Conservation (phyloP, 2,329 filamentous ascomycete genomes). For the Escovopsis sp. region DNA sequence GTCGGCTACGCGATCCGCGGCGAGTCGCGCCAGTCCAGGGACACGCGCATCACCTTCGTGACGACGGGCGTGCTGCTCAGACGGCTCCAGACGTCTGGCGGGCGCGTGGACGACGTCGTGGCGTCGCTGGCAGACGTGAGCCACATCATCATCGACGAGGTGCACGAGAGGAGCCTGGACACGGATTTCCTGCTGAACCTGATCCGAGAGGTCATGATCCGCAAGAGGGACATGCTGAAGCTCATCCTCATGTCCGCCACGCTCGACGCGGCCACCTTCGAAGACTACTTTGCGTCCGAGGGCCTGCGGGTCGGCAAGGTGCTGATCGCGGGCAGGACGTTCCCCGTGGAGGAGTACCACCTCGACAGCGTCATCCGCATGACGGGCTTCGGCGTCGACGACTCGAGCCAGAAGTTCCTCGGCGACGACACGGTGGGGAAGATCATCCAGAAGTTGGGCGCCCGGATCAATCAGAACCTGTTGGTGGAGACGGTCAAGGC, state of each 20-base stretch:
- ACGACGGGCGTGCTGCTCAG: conserved; percentile 88
- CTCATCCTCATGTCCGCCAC: conserved; percentile 95
- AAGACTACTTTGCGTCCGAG: conserved; percentile 62
- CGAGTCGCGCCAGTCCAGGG: conserved; percentile 59
- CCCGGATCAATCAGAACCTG: conserved; percentile 82
- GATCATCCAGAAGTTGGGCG: conserved; percentile 57
- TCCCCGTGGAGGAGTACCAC: conserved; percentile 79
- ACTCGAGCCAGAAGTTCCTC: conserved; percentile 29
- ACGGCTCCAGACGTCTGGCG: conserved; percentile 80
- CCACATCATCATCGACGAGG: conserved; percentile 91
- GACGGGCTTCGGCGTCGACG: conserved; percentile 53
- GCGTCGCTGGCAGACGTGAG: conserved; percentile 78
- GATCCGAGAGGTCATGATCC: conserved; percentile 64
- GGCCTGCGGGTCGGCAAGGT: conserved; percentile 59
- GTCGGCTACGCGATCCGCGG: conserved; percentile 86
- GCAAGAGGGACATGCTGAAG: conserved; percentile 66
- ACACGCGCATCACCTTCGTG: conserved; percentile 86
- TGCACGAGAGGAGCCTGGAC: conserved; percentile 88
- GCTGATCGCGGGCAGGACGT: conserved; percentile 78
- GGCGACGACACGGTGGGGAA: conserved; percentile 49
- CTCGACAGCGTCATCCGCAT: conserved; percentile 74
- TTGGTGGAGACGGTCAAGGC: conserved; percentile 64
- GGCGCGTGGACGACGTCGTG: conserved; percentile 63
- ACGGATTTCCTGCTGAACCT: conserved; percentile 88
- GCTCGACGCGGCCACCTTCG: conserved; percentile 75